Percentiles rank a stretch among this genome's conserved stretches.
Evolutionary conservation across 2,329 filamentous ascomycete species (phyloP).

Genomic region (Lachnellula suecica): DNA sequence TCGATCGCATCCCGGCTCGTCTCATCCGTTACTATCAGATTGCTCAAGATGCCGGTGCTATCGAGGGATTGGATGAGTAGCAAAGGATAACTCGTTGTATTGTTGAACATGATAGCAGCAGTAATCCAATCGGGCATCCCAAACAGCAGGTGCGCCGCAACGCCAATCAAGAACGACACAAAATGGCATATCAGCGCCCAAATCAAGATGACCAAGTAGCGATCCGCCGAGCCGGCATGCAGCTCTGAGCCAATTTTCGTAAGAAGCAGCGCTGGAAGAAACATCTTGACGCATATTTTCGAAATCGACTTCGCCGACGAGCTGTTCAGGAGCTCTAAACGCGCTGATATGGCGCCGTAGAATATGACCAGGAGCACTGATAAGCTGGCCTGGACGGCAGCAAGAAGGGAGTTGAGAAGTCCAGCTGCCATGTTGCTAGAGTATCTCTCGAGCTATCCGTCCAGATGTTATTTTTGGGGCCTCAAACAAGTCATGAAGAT

Average conservation of each 20-base stretch:
- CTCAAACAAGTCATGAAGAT: neutral
- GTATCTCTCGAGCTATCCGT: neutral
- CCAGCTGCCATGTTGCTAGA: neutral
- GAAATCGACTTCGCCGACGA: neutral
- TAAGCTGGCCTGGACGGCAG: neutral
- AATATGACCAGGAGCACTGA: neutral
- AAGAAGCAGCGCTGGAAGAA: neutral
- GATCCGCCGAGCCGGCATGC: neutral
- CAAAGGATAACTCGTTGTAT: slow-evolving; percentile 47
- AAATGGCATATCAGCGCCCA: slow-evolving; percentile 43
- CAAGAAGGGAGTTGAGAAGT: neutral
- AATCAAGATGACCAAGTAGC: slow-evolving; percentile 33
- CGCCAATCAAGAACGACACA: slow-evolving; percentile 41
- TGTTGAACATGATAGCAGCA: slow-evolving; percentile 48
- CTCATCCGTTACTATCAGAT: slow-evolving; percentile 43
- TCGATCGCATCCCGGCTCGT: slow-evolving; percentile 49
- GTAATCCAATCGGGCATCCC: slow-evolving; percentile 46
- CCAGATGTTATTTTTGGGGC: neutral
- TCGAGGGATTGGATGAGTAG: slow-evolving; percentile 40
- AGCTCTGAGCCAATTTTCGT: neutral
- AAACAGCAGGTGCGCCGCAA: slow-evolving; percentile 36
- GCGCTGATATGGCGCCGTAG: neutral
- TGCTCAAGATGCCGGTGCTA: slow-evolving; percentile 50
- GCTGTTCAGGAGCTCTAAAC: neutral
- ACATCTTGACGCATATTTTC: slow-evolving; percentile 1